Evolutionary conservation across 768 basidiomycete species (phyloP).

Genomic region (Harrya chromipes): DNA sequence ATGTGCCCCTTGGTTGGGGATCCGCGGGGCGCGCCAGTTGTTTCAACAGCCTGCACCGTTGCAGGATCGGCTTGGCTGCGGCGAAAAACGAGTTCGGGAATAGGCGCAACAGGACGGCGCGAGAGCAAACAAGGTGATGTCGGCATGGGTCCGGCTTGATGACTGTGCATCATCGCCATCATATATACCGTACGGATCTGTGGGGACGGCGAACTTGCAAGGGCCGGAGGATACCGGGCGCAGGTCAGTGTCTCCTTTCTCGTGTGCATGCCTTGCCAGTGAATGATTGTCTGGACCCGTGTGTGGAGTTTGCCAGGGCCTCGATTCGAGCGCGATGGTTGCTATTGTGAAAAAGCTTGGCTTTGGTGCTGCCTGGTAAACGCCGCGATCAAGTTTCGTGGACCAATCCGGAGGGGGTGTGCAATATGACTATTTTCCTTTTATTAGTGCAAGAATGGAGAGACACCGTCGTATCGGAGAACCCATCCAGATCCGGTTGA

Average conservation of each 20-base stretch:
- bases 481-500: conserved; percentile 1
- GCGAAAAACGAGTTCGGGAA: conserved; percentile 19
- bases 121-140: conserved; percentile 9
- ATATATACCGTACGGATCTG: too few species aligned
- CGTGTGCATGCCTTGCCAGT: neutral
- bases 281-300: neutral
- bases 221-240: conserved; percentile 21
- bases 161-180: too few species aligned
- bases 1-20: conserved; percentile 2
- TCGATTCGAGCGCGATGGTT: neutral
- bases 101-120: conserved; percentile 3
- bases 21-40: conserved; percentile 22
- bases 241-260: neutral
- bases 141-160: neutral
- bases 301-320: neutral
- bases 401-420: conserved; percentile 9
- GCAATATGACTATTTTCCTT: neutral
- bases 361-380: conserved; percentile 4
- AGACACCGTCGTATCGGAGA: conserved; percentile 8
- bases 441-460: conserved; percentile 1
- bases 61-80: conserved; percentile 25
- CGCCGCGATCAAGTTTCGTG: conserved; percentile 15
- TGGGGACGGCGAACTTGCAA: too few species aligned
- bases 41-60: conserved; percentile 12
- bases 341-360: neutral